Base-by-base conservation (phyloP, 2,329 filamentous ascomycete species). In the Paradendryphiella salina region DNA sequence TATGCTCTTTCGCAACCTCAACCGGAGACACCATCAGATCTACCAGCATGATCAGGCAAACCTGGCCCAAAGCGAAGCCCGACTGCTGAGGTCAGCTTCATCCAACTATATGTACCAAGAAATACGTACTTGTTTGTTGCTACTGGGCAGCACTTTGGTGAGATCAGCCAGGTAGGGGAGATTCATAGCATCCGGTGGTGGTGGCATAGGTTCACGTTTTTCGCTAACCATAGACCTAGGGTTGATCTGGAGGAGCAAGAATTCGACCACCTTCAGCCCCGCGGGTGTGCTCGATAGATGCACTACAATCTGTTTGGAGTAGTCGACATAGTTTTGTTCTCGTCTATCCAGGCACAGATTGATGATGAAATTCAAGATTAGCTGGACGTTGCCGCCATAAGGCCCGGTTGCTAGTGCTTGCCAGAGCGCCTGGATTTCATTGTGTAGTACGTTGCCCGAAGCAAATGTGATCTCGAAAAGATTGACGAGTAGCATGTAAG, bases 141-240 rank as follows among this genome's bases (percentile, higher is more conserved):
- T 68, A 37, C 60, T 65, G 13, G 63, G 65, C 10, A 68, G 55
- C 29, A 71, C 44, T 32, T 63, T 59, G 26, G 56, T 54, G 8
- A 71, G 56, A 46, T 71, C 91, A 14, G 93, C 93, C 62, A 95
- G 88, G 70, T 99, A 97, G 0, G 94, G 94, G 29, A 97, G 77
- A 43, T 82, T 82, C 52, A 80, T 81, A 45, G 86, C 82, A 66
- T 96, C 92, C 0, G 87, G 82, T 1, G 90, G 89, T 6, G 86
- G 54, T 10, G 66, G 66, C 28, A 62, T 62, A 26, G 70, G 62
- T 44, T 73, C 69, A 40, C 84, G 81, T 72, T 93, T 95, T 67
- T 95, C 89, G 61, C 91, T 90, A 8, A 96, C 91, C 93, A 99
- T 97, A n/a, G 91, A 89, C 71, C 94, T 95, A 1, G 95, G 93